phyloP scores from a whole-genome alignment of 768 basidiomycete species.

The Mycena galopus region DNA sequence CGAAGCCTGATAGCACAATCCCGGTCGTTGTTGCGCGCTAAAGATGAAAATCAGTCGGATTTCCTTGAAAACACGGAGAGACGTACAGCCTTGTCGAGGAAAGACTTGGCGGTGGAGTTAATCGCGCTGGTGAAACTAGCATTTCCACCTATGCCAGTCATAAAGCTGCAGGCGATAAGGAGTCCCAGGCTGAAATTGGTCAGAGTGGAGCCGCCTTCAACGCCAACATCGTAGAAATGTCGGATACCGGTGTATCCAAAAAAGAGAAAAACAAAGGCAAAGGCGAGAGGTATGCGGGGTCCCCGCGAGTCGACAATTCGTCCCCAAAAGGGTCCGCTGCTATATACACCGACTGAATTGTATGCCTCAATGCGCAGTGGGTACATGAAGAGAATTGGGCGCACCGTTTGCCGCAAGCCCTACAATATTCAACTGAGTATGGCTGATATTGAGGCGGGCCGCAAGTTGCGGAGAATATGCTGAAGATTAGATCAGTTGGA shows the following conservation, averaged over 20 bases:
- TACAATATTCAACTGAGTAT: slow-evolving; percentile 87
- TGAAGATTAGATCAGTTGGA: slow-evolving; percentile 39
- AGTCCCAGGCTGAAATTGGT: slow-evolving; percentile 58
- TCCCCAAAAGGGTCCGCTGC: slow-evolving; percentile 83
- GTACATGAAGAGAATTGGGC: slow-evolving; percentile 37
- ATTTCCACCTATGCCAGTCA: slow-evolving; percentile 85
- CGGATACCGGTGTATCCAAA: slow-evolving; percentile 84
- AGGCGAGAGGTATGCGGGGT: slow-evolving; percentile 73
- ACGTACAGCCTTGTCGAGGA: slow-evolving; percentile 74
- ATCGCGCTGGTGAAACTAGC: slow-evolving; percentile 78
- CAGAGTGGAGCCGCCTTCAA: slow-evolving; percentile 53
- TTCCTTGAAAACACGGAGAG: slow-evolving; percentile 40
- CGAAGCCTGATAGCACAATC: slow-evolving; percentile 88
- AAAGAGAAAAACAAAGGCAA: slow-evolving; percentile 71
- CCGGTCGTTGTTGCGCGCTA: slow-evolving; percentile 84
- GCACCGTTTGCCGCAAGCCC: slow-evolving; percentile 84
- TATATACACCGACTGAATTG: slow-evolving; percentile 78
- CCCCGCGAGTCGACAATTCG: slow-evolving; percentile 81
- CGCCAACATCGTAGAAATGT: slow-evolving; percentile 70
- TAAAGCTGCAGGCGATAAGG: slow-evolving; percentile 73
- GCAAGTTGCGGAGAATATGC: slow-evolving; percentile 93
- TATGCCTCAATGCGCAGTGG: not conserved
- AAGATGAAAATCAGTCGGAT: not conserved
- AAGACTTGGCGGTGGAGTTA: slow-evolving; percentile 88
- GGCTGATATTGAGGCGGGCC: slow-evolving; percentile 76